Evolutionary conservation across 2,329 filamentous ascomycete species (phyloP), one percentile per base, ranked within the genome.

Genomic region (Mariannaea sp.): DNA sequence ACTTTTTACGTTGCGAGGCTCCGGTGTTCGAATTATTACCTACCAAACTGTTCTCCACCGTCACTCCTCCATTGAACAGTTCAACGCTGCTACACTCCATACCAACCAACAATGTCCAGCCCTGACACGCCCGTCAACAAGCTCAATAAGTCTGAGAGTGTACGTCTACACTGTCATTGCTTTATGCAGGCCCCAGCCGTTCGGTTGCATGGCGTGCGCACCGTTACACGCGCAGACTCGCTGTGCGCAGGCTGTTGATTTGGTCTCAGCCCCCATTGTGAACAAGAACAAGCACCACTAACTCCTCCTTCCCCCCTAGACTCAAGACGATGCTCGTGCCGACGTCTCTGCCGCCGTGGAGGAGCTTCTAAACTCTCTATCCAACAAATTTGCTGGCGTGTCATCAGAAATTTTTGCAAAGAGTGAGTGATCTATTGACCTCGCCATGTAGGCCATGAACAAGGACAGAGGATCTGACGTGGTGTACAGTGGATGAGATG

Each of bases 321-420:
- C 68, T 10, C 64, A 72, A 1, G 78, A 81, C 17, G 77, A 80
- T 38, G 74, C 77, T 40, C 79, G 78, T 7, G 78, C 81, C 36
- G 88, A 93, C 68, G 81, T 95, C 51, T 86, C 86, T 2, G 84
- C 84, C 4, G 90, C 92, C 2, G 87, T 97, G 1, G 92, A 97
- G 64, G 90, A 96, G 33, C 81, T 97, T 3, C 77, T 97, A 4
- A 91, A 92, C 68, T 87, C 90, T 39, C 76, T 97, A 0, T 90
- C 89, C 45, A 87, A 84, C 71, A 96, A 96, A 71, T 96, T 96
- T 71, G 86, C 89, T 16, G 84, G 83, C 10, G 86, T 96, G 5
- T 95, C 90, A 7, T 88, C 85, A 55, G 92, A 96, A 73, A 87
- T 97, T 54, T 90, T 96, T 65, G 83, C 88, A 30, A 96, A 96